Conservation (phyloP, 202 grass and related monocot genomes). For the Tripidium arundinaceum region DNA sequence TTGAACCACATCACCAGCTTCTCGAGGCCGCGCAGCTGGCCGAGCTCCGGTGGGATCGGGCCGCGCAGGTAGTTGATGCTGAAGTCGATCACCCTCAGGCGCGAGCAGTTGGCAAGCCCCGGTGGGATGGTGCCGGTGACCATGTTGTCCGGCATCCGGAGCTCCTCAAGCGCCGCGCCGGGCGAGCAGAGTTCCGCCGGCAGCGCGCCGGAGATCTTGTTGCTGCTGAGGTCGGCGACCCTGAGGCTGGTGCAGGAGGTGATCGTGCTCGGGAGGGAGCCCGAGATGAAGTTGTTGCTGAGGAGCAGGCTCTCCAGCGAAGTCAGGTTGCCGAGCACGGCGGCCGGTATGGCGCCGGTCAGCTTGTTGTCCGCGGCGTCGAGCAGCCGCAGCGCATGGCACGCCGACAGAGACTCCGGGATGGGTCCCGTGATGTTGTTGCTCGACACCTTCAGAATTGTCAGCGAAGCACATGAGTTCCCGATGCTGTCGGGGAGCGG, state of each 20-base stretch:
- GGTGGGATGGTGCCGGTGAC: slow-evolving; percentile 56
- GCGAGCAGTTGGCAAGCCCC: slow-evolving; percentile 54
- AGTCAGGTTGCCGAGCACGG: slow-evolving; percentile 53
- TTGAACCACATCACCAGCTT: slow-evolving; percentile 92
- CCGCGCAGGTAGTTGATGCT: slow-evolving; percentile 86
- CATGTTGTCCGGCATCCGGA: slow-evolving; percentile 76
- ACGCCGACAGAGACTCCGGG: slow-evolving; percentile 59
- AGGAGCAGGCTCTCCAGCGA: slow-evolving; percentile 51
- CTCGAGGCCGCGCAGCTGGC: slow-evolving; percentile 52
- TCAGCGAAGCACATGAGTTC: slow-evolving; percentile 47
- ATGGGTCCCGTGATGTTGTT: slow-evolving; percentile 70
- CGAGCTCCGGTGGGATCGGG: slow-evolving; percentile 66
- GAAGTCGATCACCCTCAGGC: slow-evolving; percentile 61
- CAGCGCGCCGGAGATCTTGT: slow-evolving; percentile 53
- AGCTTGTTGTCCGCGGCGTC: slow-evolving; percentile 72
- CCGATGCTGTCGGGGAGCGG: slow-evolving; percentile 42
- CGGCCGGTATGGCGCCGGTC: slow-evolving; percentile 43
- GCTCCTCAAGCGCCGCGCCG: slow-evolving; percentile 58
- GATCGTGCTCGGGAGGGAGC: slow-evolving; percentile 55
- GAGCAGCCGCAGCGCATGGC: slow-evolving; percentile 52
- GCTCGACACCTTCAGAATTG: slow-evolving; percentile 46
- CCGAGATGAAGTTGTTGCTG: slow-evolving; percentile 85
- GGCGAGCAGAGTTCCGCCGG: slow-evolving; percentile 45
- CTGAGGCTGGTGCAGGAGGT: slow-evolving; percentile 37
- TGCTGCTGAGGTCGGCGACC: slow-evolving; percentile 79